These are phyloP conservation scores for Cordyceps tenuipes DNA, from an alignment of 2,329 filamentous ascomycete genomes.

Conservation along the genomic window DNA sequence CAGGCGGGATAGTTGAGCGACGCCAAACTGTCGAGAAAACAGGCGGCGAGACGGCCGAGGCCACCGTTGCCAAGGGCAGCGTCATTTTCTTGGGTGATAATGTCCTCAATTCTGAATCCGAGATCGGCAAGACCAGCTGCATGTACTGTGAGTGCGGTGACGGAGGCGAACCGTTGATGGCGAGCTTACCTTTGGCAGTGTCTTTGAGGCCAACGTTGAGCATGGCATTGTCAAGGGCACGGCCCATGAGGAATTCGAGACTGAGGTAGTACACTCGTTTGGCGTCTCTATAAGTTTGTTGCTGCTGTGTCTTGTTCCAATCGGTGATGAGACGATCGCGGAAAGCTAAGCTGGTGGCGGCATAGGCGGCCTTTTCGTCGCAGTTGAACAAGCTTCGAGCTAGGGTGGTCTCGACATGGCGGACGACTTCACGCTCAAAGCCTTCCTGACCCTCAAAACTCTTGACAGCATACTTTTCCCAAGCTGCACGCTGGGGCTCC, in stretches of 20 bases:
- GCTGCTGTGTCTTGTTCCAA: slow-evolving; percentile 98
- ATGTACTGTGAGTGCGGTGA: slow-evolving; percentile 13
- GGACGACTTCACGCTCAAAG: slow-evolving; percentile 80
- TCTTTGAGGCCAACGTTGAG: slow-evolving; percentile 88
- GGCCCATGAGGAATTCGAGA: slow-evolving; percentile 95
- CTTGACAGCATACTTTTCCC: slow-evolving; percentile 53
- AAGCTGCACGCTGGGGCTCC: slow-evolving; percentile 77
- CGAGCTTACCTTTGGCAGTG: slow-evolving; percentile 58
- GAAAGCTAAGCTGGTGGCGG: slow-evolving; percentile 84
- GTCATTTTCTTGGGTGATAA: slow-evolving; percentile 91
- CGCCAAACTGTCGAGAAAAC: slow-evolving; percentile 92
- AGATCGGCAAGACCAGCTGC: slow-evolving; percentile 77
- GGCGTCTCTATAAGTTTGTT: slow-evolving; percentile 79
- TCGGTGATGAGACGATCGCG: slow-evolving; percentile 86
- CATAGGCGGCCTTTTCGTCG: slow-evolving; percentile 88
- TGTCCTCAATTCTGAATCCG: slow-evolving; percentile 93
- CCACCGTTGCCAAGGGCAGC: slow-evolving; percentile 94
- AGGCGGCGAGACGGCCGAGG: slow-evolving; percentile 87
- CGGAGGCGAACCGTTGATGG: background rate
- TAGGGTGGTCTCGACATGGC: slow-evolving; percentile 92
- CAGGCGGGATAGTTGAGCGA: slow-evolving; percentile 93
- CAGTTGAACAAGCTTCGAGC: slow-evolving; percentile 97
- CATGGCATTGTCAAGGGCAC: slow-evolving; percentile 97
- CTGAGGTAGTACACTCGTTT: slow-evolving; percentile 98
- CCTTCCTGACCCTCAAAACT: slow-evolving; percentile 73